Evolutionary conservation across 2,329 filamentous ascomycete species (phyloP), one percentile per base, ranked within the genome.

Genomic region (Hypoxylon sp.): DNA sequence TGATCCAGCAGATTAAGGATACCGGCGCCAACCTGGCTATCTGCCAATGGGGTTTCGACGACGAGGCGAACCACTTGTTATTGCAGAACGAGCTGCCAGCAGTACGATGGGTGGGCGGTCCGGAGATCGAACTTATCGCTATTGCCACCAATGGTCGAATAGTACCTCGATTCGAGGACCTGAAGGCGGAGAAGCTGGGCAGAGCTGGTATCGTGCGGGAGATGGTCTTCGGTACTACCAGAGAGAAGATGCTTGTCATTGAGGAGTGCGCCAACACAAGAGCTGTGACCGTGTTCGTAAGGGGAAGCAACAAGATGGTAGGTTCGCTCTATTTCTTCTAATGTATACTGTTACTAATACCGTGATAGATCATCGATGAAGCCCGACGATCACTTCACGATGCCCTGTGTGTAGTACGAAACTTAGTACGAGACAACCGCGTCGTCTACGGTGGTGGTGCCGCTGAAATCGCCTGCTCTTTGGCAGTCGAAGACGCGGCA

Each of bases 301-400:
- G 94, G 67, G 94, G 94, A 67, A 96, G 91, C 80, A 99, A 99
- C 83, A 99, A 97, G 82, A 99, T 99, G 94, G 90, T 93, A 74
- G 69, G 81, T 73, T 32, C 7, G 5, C 15, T 7, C 3, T 15
- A 19, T 23, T 20, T 21, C 26, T 20, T 43, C n/a, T 32, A 21
- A 17, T 9, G n/a, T 63, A 29, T n/a, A n/a, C 16, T 30, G 5
- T 42, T 34, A 41, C 55, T 60, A 56, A 67, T 43, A 29, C n/a
- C 1, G 17, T 15, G 43, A 13, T 15, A 95, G 90, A 96, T 99
- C 72, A 97, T 99, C 71, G 95, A 99, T 69, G 95, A 99, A 75
- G 95, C 95, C 45, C 97, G 97, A 79, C 87, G 95, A 66, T 97
- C 94, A 37, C 82, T 99, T 51, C 95, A 99, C 72, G 94, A 99